Percentiles rank a stretch among this genome's conserved stretches.
Conservation (phyloP, 805 yeast species). For the Yarrowia deformans region DNA sequence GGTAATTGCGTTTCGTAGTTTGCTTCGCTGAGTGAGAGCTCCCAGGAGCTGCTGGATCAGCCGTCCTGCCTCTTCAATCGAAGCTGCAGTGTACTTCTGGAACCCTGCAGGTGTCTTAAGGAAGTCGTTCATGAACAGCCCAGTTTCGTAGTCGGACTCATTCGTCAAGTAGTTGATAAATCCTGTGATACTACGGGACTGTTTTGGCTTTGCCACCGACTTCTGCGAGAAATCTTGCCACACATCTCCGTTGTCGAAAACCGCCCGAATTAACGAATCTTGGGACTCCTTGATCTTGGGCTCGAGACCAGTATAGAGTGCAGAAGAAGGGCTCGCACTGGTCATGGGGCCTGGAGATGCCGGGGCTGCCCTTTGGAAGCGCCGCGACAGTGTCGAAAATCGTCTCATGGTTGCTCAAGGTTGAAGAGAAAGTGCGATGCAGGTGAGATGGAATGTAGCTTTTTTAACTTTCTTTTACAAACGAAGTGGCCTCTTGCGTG, state of each 20-base stretch:
- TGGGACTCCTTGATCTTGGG: constrained; percentile 40
- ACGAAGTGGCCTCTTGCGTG: no score
- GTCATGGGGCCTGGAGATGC: not conserved
- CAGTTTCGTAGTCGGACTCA: constrained; percentile 52
- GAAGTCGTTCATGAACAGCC: constrained; percentile 77
- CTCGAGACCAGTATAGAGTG: constrained; percentile 17
- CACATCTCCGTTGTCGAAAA: constrained; percentile 42
- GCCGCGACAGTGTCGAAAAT: constrained; percentile 19
- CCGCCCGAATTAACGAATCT: constrained; percentile 44
- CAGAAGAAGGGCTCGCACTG: not conserved
- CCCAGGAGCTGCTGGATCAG: constrained; percentile 64
- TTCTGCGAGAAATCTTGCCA: constrained; percentile 41
- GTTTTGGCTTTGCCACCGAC: constrained; percentile 8
- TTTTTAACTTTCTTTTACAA: not conserved
- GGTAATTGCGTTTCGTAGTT: constrained; percentile 60
- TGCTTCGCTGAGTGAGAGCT: constrained; percentile 41
- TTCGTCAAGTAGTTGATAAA: constrained; percentile 39
- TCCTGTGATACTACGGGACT: constrained; percentile 1
- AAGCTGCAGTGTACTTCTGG: constrained; percentile 66
- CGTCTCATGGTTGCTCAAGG: constrained; percentile 15
- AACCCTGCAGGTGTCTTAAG: constrained; percentile 76
- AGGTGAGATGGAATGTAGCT: constrained; percentile 4
- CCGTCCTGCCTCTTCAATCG: constrained; percentile 69
- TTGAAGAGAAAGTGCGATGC: not conserved
- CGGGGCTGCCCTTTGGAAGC: constrained; percentile 5